Evolutionary conservation across 169 alveolate species (phyloP).

Genomic region (Babesia gibsoni): DNA sequence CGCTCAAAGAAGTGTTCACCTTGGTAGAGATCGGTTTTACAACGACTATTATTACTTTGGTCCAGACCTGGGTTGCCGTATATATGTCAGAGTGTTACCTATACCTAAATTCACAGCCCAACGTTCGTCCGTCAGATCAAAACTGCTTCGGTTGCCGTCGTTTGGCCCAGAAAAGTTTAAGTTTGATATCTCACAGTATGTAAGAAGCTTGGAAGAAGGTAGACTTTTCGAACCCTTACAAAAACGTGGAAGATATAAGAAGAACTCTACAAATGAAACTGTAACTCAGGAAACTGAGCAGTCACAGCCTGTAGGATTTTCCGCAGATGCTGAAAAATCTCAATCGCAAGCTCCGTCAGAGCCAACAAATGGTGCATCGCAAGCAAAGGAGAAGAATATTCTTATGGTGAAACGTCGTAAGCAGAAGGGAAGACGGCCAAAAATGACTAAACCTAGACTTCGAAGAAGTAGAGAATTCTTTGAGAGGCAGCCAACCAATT

Average conservation of each 20-base stretch:
- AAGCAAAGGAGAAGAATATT: background rate
- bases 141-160: slow-evolving; percentile 21
- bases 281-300: background rate
- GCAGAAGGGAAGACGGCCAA: slow-evolving; percentile 18
- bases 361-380: background rate
- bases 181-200: slow-evolving; percentile 23
- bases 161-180: slow-evolving; percentile 25
- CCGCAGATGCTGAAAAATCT: background rate
- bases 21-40: slow-evolving; percentile 54
- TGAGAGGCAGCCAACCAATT: slow-evolving; percentile 48
- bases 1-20: slow-evolving; percentile 30
- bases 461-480: slow-evolving; percentile 43
- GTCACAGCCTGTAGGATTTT: background rate
- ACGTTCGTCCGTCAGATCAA: slow-evolving; percentile 1
- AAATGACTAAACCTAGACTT: slow-evolving; percentile 26
- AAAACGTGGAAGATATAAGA: slow-evolving; percentile 14
- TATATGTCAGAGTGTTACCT: slow-evolving; percentile 47
- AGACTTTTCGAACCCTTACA: background rate
- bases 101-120: slow-evolving; percentile 20
- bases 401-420: slow-evolving; percentile 8
- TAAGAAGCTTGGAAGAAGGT: slow-evolving; percentile 15
- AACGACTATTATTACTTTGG: slow-evolving; percentile 58
- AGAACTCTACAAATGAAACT: background rate
- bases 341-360: background rate
- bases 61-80: slow-evolving; percentile 37